Base-by-base conservation (phyloP, 2,329 filamentous ascomycete genomes). In the Juglanconis sp. region DNA sequence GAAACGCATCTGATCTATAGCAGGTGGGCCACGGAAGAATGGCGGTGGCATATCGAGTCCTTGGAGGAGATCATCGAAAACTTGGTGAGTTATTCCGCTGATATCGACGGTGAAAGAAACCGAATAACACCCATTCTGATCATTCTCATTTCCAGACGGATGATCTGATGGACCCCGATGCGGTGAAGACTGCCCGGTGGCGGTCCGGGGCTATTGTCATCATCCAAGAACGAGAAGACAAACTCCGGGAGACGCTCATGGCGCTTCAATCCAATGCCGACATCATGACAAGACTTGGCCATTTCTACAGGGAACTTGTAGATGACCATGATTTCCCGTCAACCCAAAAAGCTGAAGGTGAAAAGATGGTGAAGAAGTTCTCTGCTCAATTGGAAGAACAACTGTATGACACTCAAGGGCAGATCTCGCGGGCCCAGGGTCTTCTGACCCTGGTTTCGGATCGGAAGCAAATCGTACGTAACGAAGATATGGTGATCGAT, bases 1-100 rank as follows among this genome's bases (percentile, higher is more conserved):
- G 64, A 69, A 4, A 68, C 69, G 4, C 76, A 79, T 61, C 55
- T 76, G 1, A 58, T 78, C 34, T 73, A 69, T 50, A 74, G 71
- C 49, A 67, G 75, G 34, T 79, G 76, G 76, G 70, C 75, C 4
- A 71, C 65, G 0, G 74, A 77, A 59, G 71, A 74, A n/a, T 79
- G 77, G 77, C 68, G 74, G 34, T 70, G 70, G 65, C 77, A 78
- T 61, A 70, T 79, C 24, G 62, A 68, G 11, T 76, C 68, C 69
- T 65, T 79, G 0, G 76, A 79, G 61, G 65, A 68, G 10, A 58
- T 53, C 3, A 52, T 67, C 4, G 55, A 62, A 32, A 64, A 64
- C 3, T 31, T 47, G 36, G 56, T 58, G 3, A 47, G 56, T 46
- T 4, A n/a, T 17, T 5, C n/a, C 17, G 17, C 17, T 24, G 17